phyloP scores from a whole-genome alignment of 2,329 filamentous ascomycete genomes.

The Colletotrichum noveboracense region DNA sequence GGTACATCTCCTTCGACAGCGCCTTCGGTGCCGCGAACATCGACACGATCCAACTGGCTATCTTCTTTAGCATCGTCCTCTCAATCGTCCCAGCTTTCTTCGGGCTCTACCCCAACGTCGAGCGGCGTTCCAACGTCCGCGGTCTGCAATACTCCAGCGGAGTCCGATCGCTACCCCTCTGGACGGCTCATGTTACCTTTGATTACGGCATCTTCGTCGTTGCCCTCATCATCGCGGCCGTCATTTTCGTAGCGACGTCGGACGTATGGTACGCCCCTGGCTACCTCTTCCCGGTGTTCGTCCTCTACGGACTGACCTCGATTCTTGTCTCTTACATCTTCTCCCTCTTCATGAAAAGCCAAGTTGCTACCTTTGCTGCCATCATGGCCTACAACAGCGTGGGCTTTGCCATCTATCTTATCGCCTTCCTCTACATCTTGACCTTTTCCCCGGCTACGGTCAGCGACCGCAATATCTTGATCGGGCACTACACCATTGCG shows the following conservation, averaged over 20 bases:
- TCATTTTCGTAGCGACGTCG: conserved; percentile 70
- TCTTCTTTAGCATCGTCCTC: conserved; percentile 83
- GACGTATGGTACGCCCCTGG: conserved; percentile 77
- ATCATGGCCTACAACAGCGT: conserved; percentile 78
- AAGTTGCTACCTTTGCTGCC: conserved; percentile 84
- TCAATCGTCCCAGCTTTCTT: conserved; percentile 85
- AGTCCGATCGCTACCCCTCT: conserved; percentile 80
- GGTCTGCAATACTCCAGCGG: conserved; percentile 92
- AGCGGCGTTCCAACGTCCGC: conserved; percentile 79
- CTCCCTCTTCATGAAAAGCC: conserved; percentile 78
- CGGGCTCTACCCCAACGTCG: conserved; percentile 82
- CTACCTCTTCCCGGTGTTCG: conserved; percentile 77
- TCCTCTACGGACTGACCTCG: conserved; percentile 74
- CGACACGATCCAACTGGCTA: conserved; percentile 77
- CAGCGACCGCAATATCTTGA: conserved; percentile 67
- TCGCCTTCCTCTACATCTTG: conserved; percentile 64
- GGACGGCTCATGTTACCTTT: conserved; percentile 82
- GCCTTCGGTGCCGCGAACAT: conserved; percentile 69
- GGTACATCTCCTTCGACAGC: conserved; percentile 77
- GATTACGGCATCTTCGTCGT: conserved; percentile 78
- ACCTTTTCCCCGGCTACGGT: conserved; percentile 57
- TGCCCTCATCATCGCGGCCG: conserved; percentile 69
- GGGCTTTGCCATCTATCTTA: conserved; percentile 73
- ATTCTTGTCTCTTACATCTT: conserved; percentile 80
- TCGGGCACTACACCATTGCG: conserved; percentile 78